Conservation (phyloP, 139 green algal species). For the Eudorina sp. region DNA sequence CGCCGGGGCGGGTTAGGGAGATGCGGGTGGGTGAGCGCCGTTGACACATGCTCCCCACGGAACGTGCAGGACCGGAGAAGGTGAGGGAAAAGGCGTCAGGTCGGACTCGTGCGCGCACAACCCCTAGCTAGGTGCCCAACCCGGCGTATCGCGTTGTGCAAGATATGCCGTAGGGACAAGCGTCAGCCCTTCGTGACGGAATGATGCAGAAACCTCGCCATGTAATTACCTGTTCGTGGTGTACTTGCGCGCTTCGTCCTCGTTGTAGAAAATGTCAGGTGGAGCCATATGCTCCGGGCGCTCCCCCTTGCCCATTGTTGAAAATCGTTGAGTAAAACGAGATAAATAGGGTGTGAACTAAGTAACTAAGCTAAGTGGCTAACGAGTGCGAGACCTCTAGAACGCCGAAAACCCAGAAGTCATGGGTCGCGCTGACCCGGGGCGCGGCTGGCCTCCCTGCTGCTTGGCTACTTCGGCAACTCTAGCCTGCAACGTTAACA, state of each 20-base stretch:
- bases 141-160: no score
- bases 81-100: no score
- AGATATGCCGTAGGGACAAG: no score
- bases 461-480: conserved; percentile 14
- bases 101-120: no score
- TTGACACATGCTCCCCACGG: no score
- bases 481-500: conserved; percentile 3
- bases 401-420: conserved; percentile 1
- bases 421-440: not conserved
- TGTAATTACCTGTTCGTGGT: conserved; percentile 85
- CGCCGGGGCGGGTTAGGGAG: no score
- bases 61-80: no score
- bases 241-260: conserved; percentile 95
- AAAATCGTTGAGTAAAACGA: not conserved
- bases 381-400: not conserved
- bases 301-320: conserved; percentile 78
- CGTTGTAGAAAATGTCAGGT: conserved; percentile 97
- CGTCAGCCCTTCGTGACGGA: no score
- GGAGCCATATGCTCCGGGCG: conserved; percentile 92
- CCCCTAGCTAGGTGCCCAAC: no score
- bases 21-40: no score
- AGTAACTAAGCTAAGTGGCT: not conserved
- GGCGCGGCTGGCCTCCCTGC: not conserved
- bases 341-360: not conserved
- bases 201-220: no score